Evolutionary conservation across 2,329 filamentous ascomycete genomes (phyloP), one percentile per base, ranked within the genome.

Genomic region (Venturia nashicola): DNA sequence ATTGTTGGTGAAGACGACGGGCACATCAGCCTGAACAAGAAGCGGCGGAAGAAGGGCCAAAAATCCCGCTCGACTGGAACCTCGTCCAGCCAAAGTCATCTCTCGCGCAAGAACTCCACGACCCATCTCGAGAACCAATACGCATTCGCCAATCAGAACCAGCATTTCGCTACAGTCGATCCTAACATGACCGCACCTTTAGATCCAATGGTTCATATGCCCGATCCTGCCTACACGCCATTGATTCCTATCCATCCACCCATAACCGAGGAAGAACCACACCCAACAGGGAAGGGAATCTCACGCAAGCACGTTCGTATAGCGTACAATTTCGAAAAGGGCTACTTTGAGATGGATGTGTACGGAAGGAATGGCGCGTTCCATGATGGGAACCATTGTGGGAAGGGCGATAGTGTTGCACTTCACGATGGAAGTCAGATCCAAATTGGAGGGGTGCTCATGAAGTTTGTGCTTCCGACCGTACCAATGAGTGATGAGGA

Each of bases 241-340:
- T 81, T 89, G 65, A 80, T 91, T 60, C 84, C 84, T 42, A 89
- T 92, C 55, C 89, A 91, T 72, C 89, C 88, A 3, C 85, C 84
- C 0, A 82, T 82, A 42, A 60, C 61, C n/a, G 64, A 62, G 11
- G 65, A 60, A 40, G 65, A 67, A 6, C 66, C 65, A 18, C 60
- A 65, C 1, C 82, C 82, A 5, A 78, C 83, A 60, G 83, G 84
- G 66, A 89, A 88, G 70, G 83, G 82, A 61, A 91, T 92, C 63
- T 92, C 89, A 3, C 80, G 88, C 66, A 79, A 87, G 68, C 89
- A 93, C 72, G 78, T 90, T 60, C 86, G 85, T 69, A 90, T 93
- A 68, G 78, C 82, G 59, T 92, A 86, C 75, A 88, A 89, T 69
- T 79, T 82, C 66, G 77, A 83, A 14, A 79, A 79, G 48, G 79